Base-by-base conservation (phyloP, 352 stramenopile genomes). In the Albugo candida region DNA sequence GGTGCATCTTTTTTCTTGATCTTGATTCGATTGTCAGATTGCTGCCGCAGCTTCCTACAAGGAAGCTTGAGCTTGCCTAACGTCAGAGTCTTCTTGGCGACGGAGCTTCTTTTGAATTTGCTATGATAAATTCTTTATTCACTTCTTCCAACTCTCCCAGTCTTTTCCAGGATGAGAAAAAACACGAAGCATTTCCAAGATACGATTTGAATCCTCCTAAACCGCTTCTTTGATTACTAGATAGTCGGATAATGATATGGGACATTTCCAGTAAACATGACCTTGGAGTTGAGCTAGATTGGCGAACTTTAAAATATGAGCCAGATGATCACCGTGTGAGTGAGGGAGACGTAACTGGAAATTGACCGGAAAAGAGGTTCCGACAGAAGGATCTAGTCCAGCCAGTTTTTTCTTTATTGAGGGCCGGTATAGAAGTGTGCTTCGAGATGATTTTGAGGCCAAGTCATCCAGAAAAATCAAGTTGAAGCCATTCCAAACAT, bases 371-470 rank as follows among this genome's bases (percentile, higher is more conserved):
- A 31, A 8, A 3, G 24, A 31, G 24, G 8, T 31, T 31, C 24
- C 35, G 36, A 27, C 2, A 58, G 12, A 8, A 58, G 45, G 27
- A 61, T 35, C 47, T 61, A 64, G 39, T 64, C 57, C 0, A 64
- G 41, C 10, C 57, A 40, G 18, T 56, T 54, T 14, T 53, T 53
- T 11, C 38, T 36, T 5, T 39, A 24, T 13, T 34, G 16, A 12
- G 52, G 53, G 11, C 45, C 46, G 1, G 45, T 38, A 27, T 43
- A 52, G 21, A 51, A 44, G 0, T 16, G 14, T 5, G 12, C 3
- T 5, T 53, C 10, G 14, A 48, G 49, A n/a, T 60, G 19, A 14
- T 54, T 43, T 2, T 34, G 18, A 1, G 41, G 58, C 54, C 54
- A 60, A 1, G 40, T n/a, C 46, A 18, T 61, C 58, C 0, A 49